A percentile compares a stretch with the other conserved stretches of the same genome.
phyloP scores from a whole-genome alignment of 2,329 filamentous ascomycete genomes.

The Diaporthe helianthi region DNA sequence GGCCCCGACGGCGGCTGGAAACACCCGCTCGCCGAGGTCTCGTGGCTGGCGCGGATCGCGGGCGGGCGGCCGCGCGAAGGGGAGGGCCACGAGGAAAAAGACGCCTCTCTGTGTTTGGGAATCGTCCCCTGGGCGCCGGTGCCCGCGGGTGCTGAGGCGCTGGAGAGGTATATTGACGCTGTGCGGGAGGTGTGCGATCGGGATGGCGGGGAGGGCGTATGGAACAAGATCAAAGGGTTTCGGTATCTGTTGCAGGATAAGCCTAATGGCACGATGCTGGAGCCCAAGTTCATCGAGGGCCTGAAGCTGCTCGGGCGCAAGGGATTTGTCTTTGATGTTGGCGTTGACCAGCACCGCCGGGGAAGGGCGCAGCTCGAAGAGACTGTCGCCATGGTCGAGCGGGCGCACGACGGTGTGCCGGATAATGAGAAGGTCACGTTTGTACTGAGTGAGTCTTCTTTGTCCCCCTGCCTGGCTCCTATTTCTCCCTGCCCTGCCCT shows the following conservation, averaged over 20 bases:
- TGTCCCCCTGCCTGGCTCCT: background rate
- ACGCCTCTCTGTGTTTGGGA: conserved; percentile 66
- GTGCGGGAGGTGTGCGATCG: conserved; percentile 57
- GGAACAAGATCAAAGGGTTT: conserved; percentile 76
- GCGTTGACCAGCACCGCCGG: conserved; percentile 79
- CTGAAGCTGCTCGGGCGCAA: conserved; percentile 69
- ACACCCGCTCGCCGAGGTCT: conserved; percentile 74
- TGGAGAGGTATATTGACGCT: conserved; percentile 70
- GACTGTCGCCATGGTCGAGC: conserved; percentile 72
- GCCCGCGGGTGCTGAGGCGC: conserved; percentile 63
- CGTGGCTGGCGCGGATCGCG: conserved; percentile 71
- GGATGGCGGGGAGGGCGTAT: conserved; percentile 65
- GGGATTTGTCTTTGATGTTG: conserved; percentile 80
- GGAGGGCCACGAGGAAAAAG: conserved; percentile 62
- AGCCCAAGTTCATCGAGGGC: conserved; percentile 68
- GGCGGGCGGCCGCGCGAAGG: conserved; percentile 62
- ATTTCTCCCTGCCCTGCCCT: background rate
- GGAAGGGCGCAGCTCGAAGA: conserved; percentile 78
- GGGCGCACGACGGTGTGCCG: conserved; percentile 66
- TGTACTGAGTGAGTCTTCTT: conserved; percentile 69
- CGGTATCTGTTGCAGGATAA: conserved; percentile 85
- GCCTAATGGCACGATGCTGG: conserved; percentile 68
- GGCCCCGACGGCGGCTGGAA: conserved; percentile 62
- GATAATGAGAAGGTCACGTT: conserved; percentile 69
- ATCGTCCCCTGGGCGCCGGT: conserved; percentile 89